phyloP scores from a whole-genome alignment of 202 grass and related monocot species.

The Musa balbisiana region DNA sequence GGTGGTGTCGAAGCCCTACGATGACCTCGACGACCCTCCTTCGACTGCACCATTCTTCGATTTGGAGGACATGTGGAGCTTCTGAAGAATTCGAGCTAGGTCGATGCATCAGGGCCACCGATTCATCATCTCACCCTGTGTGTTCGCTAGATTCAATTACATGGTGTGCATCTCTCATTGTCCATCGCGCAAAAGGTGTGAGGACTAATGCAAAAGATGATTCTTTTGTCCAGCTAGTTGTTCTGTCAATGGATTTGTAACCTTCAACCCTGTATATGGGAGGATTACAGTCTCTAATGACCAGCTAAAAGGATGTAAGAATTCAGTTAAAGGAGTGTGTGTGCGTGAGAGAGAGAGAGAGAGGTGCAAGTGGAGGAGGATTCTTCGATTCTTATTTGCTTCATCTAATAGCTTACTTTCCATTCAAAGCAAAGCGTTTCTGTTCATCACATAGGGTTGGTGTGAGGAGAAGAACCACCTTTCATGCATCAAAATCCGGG shows the following conservation, averaged over 20 bases:
- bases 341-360: neutral
- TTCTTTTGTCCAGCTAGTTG: no score
- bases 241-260: no score
- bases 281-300: no score
- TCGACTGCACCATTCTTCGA: neutral
- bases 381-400: neutral
- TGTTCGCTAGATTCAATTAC: no score
- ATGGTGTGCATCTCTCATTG: no score
- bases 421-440: slow-evolving; percentile 16
- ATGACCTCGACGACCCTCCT: neutral
- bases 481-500: slow-evolving; percentile 8
- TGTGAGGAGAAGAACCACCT: neutral
- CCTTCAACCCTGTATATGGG: no score
- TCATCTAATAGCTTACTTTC: slow-evolving; percentile 6
- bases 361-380: neutral
- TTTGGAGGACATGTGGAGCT: neutral
- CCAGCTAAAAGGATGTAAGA: no score
- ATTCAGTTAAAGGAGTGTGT: no score
- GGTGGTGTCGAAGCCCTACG: slow-evolving; percentile 8
- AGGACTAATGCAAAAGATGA: no score
- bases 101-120: neutral
- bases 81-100: no score
- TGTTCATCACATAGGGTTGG: neutral
- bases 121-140: neutral
- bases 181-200: no score